Conservation (phyloP, 2,329 filamentous ascomycete species). For the Emergomyces africanus region DNA sequence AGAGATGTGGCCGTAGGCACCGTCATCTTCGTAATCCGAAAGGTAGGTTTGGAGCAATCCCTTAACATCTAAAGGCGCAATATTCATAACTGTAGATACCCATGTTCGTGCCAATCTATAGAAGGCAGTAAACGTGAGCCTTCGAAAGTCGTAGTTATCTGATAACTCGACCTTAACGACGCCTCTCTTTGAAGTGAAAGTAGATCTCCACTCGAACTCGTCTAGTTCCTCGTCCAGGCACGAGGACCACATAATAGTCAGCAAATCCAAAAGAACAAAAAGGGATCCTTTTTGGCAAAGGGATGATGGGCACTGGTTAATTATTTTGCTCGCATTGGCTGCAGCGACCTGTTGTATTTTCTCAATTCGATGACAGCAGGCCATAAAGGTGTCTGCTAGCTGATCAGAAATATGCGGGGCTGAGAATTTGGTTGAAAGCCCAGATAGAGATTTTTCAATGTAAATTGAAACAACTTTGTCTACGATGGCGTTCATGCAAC, state of each 20-base stretch:
- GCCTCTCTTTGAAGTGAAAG: slow-evolving; percentile 63
- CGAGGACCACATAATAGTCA: slow-evolving; percentile 90
- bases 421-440: slow-evolving; percentile 65
- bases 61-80: slow-evolving; percentile 88
- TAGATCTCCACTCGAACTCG: slow-evolving; percentile 75
- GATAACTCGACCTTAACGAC: slow-evolving; percentile 81
- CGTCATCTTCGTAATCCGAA: slow-evolving; percentile 87
- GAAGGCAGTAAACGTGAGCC: slow-evolving; percentile 63
- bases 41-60: slow-evolving; percentile 91
- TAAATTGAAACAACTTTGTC: slow-evolving; percentile 68
- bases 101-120: slow-evolving; percentile 65
- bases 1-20: slow-evolving; percentile 79
- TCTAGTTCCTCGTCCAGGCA: slow-evolving; percentile 92
- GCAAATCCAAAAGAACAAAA: slow-evolving; percentile 80
- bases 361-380: slow-evolving; percentile 86
- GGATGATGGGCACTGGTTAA: slow-evolving; percentile 72
- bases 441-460: slow-evolving; percentile 59
- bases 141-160: slow-evolving; percentile 76
- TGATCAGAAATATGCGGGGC: slow-evolving; percentile 83
- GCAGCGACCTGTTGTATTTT: slow-evolving; percentile 82
- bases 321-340: slow-evolving; percentile 70
- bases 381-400: slow-evolving; percentile 70
- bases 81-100: slow-evolving; percentile 67
- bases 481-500: slow-evolving; percentile 50
- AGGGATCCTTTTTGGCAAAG: slow-evolving; percentile 82